Base-by-base conservation (phyloP, 140 eudicot species). In the Flaveria floridana region DNA sequence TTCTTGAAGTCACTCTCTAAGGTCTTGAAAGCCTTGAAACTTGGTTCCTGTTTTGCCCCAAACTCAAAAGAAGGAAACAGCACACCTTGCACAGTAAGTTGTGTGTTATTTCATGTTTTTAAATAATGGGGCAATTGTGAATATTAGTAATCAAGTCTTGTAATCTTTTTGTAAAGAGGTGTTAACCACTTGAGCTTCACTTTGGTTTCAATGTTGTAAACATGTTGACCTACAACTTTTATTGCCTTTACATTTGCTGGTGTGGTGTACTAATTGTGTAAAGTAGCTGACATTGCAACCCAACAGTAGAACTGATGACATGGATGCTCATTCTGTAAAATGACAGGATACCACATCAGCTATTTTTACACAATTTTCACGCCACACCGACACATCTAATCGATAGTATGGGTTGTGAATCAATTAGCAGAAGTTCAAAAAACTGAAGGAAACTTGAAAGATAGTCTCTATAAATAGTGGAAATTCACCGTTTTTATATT, bases 1-100 rank as follows among this genome's bases (percentile, higher is more conserved):
- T 95, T 83, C 84, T 82, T 91, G n/a, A 95, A 89, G 88, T 88
- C 99, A 68, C 96, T 95, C 64, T 85, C 92, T 23, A 91, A 89
- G 82, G 95, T 80, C 65, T 92, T 95, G 23, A 89, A 89, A 76
- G 73, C 92, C 70, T 77, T 91, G 64, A 91, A 83, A 67, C 86
- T 91, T 47, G 83, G 88, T 68, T 84, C 99, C 25, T 77, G 87
- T 76, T 73, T 82, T 75, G 52, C 95, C 28, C 77, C 85, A 5
- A 95, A 84, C 72, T 65, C 86, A 58, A 95, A 91, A 82, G 99
- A 95, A 81, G 97, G 97, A 76, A 85, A 65, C 78, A 84, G 82
- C 63, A 87, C 92, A 50, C 94, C 95, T 67, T 95, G 92, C 74
- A 91, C 87, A 57, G 99, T 94, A 82, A 83, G 96, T 84, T 55